Evolutionary conservation across 257 asterid genomes (phyloP).

Genomic region (Ilex asprella): DNA sequence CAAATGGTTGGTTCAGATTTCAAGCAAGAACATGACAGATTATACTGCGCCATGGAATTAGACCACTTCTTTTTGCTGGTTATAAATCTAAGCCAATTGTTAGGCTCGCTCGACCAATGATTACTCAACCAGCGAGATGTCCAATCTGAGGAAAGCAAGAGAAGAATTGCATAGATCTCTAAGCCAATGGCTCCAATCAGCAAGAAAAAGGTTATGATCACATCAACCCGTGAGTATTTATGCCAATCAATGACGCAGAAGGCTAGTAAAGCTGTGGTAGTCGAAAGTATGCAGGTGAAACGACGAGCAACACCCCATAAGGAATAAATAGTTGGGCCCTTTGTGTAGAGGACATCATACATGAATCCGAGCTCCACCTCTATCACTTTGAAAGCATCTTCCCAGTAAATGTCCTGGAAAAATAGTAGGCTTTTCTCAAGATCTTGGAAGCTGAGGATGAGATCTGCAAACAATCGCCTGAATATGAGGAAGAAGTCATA

Average conservation of each 20-base stretch:
- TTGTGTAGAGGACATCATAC: background rate
- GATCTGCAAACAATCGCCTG: background rate
- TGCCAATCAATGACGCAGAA: background rate
- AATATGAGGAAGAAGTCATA: background rate
- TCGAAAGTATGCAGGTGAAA: background rate
- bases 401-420: background rate
- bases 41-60: slow-evolving; percentile 27
- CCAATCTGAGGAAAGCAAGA: slow-evolving; percentile 10
- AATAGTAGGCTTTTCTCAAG: background rate
- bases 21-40: slow-evolving; percentile 15
- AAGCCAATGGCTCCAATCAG: slow-evolving; percentile 19
- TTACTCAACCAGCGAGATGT: slow-evolving; percentile 4
- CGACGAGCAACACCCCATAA: background rate
- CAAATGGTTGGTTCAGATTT: slow-evolving; percentile 3
- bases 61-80: slow-evolving; percentile 28
- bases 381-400: background rate
- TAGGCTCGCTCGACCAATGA: background rate
- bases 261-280: background rate
- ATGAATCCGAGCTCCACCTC: background rate
- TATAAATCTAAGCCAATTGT: background rate
- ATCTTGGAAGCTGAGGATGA: background rate
- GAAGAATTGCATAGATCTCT: slow-evolving; percentile 15
- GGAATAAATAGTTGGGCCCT: background rate
- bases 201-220: slow-evolving; percentile 17
- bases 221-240: background rate